Conservation (phyloP, 1,284 basidiomycete genomes). For the Leccinum glutinopallens region DNA sequence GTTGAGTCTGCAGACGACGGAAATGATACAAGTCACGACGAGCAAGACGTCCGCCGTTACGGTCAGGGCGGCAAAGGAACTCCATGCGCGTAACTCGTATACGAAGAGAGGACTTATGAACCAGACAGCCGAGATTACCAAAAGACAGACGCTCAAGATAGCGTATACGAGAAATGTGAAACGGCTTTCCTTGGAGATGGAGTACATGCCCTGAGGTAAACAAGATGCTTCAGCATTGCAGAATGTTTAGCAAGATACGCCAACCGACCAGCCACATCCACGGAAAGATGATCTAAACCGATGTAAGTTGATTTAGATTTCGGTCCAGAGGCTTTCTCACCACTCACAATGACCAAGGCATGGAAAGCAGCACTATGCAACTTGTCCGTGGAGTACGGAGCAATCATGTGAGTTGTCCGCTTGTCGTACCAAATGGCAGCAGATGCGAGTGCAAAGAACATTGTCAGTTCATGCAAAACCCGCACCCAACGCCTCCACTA, state of each 20-base stretch:
- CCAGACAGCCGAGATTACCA: slow-evolving; percentile 44
- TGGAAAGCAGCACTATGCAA: slow-evolving; percentile 47
- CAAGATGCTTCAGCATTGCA: slow-evolving; percentile 6
- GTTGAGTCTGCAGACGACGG: slow-evolving; percentile 48
- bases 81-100: slow-evolving; percentile 50
- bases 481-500: slow-evolving; percentile 53
- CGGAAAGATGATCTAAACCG: slow-evolving; percentile 44
- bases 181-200: slow-evolving; percentile 48
- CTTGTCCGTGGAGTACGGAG: slow-evolving; percentile 35
- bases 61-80: slow-evolving; percentile 50
- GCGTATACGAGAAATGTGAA: slow-evolving; percentile 45
- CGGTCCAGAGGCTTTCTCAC: neutral
- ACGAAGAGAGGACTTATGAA: slow-evolving; percentile 52
- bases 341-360: slow-evolving; percentile 44
- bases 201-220: slow-evolving; percentile 48
- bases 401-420: slow-evolving; percentile 41
- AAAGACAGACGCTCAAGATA: slow-evolving; percentile 42
- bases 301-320: slow-evolving; percentile 3
- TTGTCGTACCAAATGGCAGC: slow-evolving; percentile 56
- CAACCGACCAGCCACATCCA: slow-evolving; percentile 48
- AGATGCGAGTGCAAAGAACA: slow-evolving; percentile 53
- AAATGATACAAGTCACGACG: slow-evolving; percentile 41
- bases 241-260: neutral
- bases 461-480: slow-evolving; percentile 50
- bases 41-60: slow-evolving; percentile 45